These are phyloP conservation scores for Clonostachys rosea DNA, from an alignment of 2,329 filamentous ascomycete species.

Conservation along the genomic window DNA sequence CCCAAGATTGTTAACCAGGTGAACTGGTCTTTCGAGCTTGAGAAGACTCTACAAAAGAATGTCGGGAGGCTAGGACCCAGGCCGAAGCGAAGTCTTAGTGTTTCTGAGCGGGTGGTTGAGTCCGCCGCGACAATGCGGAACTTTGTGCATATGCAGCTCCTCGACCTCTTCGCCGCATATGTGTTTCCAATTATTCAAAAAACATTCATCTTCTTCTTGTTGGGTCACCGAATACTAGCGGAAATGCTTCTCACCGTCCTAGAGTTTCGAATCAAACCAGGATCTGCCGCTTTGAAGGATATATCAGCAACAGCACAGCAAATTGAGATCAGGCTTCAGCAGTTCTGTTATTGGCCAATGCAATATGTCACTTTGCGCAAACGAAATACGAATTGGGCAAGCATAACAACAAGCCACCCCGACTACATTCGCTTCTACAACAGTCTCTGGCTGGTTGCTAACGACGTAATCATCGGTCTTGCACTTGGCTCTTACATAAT, in stretches of 20 bases:
- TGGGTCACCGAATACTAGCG: conserved; percentile 74
- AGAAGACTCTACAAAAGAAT: conserved; percentile 82
- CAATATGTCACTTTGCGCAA: conserved; percentile 91
- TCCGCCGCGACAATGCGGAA: conserved; percentile 85
- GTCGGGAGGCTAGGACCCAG: conserved; percentile 78
- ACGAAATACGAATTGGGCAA: conserved; percentile 89
- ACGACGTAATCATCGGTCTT: conserved; percentile 98
- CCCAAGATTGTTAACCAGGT: conserved; percentile 85
- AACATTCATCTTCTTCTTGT: conserved; percentile 71
- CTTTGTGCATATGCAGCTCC: conserved; percentile 63
- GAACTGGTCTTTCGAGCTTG: conserved; percentile 92
- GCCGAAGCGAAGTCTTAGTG: conserved; percentile 79
- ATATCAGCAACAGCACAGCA: conserved; percentile 96
- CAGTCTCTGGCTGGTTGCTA: conserved; percentile 95
- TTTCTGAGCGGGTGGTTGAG: conserved; percentile 90
- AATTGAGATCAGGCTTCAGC: conserved; percentile 91
- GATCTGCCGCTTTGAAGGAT: conserved; percentile 84
- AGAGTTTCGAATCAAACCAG: conserved; percentile 78
- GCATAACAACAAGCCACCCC: conserved; percentile 89
- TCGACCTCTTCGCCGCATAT: conserved; percentile 68
- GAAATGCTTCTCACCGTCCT: conserved; percentile 75
- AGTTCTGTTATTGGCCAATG: conserved; percentile 98
- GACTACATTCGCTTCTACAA: conserved; percentile 99
- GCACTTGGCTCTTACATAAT: conserved; percentile 95
- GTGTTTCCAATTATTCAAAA: conserved; percentile 71